Percentiles rank a stretch among this genome's conserved stretches.
These are phyloP conservation scores for Fusarium illudens DNA, from an alignment of 2,329 filamentous ascomycete species.

Conservation along the genomic window DNA sequence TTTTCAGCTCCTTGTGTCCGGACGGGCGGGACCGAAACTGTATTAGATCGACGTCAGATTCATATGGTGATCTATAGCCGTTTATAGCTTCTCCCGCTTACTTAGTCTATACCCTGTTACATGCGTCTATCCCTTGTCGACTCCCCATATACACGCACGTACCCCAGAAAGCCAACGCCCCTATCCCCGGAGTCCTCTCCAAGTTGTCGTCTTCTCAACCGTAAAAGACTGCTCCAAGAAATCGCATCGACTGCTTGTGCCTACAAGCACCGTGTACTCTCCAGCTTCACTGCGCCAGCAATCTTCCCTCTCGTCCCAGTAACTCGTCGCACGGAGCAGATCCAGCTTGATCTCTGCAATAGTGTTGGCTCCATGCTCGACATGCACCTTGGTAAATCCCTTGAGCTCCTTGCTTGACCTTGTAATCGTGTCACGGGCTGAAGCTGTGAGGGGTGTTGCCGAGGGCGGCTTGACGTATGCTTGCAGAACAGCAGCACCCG, in stretches of 20 bases:
- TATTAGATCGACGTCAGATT: background rate
- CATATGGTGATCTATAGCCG: background rate
- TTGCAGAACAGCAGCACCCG: constrained; percentile 44
- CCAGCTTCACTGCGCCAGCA: constrained; percentile 51
- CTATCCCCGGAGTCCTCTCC: constrained; percentile 20
- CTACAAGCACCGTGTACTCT: constrained; percentile 49
- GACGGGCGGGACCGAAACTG: background rate
- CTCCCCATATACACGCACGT: background rate
- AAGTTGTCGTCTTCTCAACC: constrained; percentile 19
- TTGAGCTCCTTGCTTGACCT: constrained; percentile 55
- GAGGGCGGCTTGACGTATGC: constrained; percentile 41
- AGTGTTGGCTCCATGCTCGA: constrained; percentile 48
- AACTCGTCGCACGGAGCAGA: constrained; percentile 28
- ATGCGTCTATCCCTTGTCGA: background rate
- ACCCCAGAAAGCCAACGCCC: background rate
- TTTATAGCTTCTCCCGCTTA: background rate
- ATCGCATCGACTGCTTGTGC: constrained; percentile 42
- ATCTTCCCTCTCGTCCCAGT: constrained; percentile 52
- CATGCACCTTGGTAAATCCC: constrained; percentile 53
- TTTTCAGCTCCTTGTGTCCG: background rate
- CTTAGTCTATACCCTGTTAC: background rate
- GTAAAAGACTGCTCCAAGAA: constrained; percentile 28
- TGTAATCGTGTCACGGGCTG: constrained; percentile 33
- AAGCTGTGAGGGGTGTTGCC: constrained; percentile 22
- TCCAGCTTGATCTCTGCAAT: constrained; percentile 45